phyloP scores from a whole-genome alignment of 1,284 basidiomycete genomes.

The Volvariella surrecta region DNA sequence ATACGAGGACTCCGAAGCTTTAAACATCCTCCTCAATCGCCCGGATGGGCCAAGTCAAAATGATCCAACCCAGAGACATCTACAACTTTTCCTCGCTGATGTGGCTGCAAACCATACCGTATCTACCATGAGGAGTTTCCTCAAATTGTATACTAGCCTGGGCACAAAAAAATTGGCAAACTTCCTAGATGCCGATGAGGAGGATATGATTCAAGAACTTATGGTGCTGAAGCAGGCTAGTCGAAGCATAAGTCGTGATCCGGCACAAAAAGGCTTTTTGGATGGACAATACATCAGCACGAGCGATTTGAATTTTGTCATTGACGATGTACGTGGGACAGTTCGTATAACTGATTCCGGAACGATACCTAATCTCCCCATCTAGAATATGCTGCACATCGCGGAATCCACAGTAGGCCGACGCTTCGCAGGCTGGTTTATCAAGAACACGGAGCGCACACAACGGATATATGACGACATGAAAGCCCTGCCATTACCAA shows the following conservation, averaged over 20 bases:
- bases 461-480: constrained; percentile 79
- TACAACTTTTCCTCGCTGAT: constrained; percentile 76
- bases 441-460: constrained; percentile 87
- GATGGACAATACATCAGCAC: constrained; percentile 86
- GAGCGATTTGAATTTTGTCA: constrained; percentile 92
- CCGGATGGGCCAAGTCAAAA: constrained; percentile 21
- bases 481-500: constrained; percentile 52
- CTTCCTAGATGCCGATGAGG: constrained; percentile 87
- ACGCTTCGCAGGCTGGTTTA: constrained; percentile 95
- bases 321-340: constrained; percentile 66
- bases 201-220: constrained; percentile 92
- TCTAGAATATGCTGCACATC: constrained; percentile 90
- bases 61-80: constrained; percentile 83
- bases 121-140: constrained; percentile 82
- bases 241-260: constrained; percentile 58
- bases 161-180: constrained; percentile 88
- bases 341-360: background rate
- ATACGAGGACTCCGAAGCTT: constrained; percentile 74
- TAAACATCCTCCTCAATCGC: constrained; percentile 35
- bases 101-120: constrained; percentile 73
- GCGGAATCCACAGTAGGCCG: constrained; percentile 89
- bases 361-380: background rate
- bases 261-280: constrained; percentile 55
- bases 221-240: constrained; percentile 94
- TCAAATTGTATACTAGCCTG: constrained; percentile 93